Evolutionary conservation across 108 stramenopile species (phyloP).

Genomic region (Cyclotella distinguenda): DNA sequence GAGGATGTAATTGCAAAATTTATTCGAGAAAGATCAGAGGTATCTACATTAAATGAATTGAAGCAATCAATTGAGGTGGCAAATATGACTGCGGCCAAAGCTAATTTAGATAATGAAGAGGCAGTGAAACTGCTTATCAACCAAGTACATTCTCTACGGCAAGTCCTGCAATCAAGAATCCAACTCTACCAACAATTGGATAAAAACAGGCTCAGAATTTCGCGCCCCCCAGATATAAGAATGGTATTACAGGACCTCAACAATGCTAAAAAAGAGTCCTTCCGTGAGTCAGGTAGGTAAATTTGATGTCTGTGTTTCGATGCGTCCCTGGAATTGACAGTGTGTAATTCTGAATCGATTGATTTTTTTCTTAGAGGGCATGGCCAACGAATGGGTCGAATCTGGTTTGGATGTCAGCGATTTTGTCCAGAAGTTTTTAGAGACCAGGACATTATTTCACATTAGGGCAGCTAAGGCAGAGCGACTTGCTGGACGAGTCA

Average conservation of each 20-base stretch:
- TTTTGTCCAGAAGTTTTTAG: slow-evolving; percentile 66
- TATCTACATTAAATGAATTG: slow-evolving; percentile 38
- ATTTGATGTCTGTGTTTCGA: too few species aligned
- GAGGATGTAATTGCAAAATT: slow-evolving; percentile 49
- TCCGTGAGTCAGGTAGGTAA: slow-evolving; percentile 59
- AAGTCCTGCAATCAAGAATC: slow-evolving; percentile 46
- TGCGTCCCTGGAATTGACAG: too few species aligned
- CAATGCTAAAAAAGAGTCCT: slow-evolving; percentile 62
- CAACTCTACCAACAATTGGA: slow-evolving; percentile 55
- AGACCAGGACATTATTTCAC: slow-evolving; percentile 60
- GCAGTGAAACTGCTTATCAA: slow-evolving; percentile 35
- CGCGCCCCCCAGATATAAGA: slow-evolving; percentile 49
- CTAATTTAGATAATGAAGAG: slow-evolving; percentile 49
- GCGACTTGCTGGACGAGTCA: slow-evolving; percentile 9
- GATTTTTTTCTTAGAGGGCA: too few species aligned
- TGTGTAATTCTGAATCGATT: too few species aligned
- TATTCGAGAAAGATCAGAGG: slow-evolving; percentile 46
- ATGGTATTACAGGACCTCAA: slow-evolving; percentile 46
- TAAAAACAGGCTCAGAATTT: slow-evolving; percentile 46
- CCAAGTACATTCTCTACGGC: slow-evolving; percentile 45
- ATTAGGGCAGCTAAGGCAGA: slow-evolving; percentile 67
- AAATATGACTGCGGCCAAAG: slow-evolving; percentile 52
- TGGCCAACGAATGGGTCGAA: slow-evolving; percentile 77
- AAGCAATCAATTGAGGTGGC: slow-evolving; percentile 42
- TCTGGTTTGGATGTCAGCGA: slow-evolving; percentile 42